Percentiles rank a stretch among this genome's conserved stretches.
These are phyloP conservation scores for Triadica sebifera DNA, from an alignment of 345 rosid species.

Conservation along the genomic window DNA sequence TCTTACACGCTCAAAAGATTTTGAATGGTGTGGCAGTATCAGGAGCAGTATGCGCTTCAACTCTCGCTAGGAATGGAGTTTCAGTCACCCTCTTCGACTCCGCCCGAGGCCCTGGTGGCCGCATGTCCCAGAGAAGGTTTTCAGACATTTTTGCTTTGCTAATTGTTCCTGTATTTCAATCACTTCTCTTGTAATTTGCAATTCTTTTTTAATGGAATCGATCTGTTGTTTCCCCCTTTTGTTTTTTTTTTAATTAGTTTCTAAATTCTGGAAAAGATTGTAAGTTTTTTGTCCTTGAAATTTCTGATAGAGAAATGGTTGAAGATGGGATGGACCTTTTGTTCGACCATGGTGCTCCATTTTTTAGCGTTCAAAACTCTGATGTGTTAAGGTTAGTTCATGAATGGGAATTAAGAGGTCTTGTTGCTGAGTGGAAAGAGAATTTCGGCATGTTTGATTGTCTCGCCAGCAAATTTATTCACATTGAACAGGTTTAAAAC, in stretches of 20 bases:
- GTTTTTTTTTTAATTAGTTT: too few species aligned
- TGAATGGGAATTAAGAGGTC: slow-evolving; percentile 72
- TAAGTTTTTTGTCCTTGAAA: neutral
- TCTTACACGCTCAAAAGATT: neutral
- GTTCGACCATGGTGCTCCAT: slow-evolving; percentile 91
- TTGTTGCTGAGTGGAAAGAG: slow-evolving; percentile 69
- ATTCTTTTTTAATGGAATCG: too few species aligned
- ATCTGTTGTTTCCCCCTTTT: too few species aligned
- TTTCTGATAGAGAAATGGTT: slow-evolving; percentile 46
- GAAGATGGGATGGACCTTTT: slow-evolving; percentile 64
- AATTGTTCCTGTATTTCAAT: too few species aligned
- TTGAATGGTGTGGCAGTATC: slow-evolving; percentile 43
- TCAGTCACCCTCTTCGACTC: slow-evolving; percentile 78
- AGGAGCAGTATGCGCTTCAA: slow-evolving; percentile 85
- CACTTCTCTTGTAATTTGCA: too few species aligned
- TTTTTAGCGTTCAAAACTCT: slow-evolving; percentile 44
- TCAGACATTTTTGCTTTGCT: neutral
- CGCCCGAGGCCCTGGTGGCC: slow-evolving; percentile 85
- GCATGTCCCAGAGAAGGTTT: slow-evolving; percentile 87
- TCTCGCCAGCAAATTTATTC: slow-evolving; percentile 45
- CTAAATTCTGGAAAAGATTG: too few species aligned
- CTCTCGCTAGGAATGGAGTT: slow-evolving; percentile 62
- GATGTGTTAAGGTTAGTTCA: slow-evolving; percentile 52
- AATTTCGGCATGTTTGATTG: slow-evolving; percentile 59
- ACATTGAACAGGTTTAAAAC: slow-evolving; percentile 45